Percentiles rank a stretch among this genome's conserved stretches.
Evolutionary conservation across 2,329 filamentous ascomycete species (phyloP).

Genomic region (Colletotrichum destructivum): DNA sequence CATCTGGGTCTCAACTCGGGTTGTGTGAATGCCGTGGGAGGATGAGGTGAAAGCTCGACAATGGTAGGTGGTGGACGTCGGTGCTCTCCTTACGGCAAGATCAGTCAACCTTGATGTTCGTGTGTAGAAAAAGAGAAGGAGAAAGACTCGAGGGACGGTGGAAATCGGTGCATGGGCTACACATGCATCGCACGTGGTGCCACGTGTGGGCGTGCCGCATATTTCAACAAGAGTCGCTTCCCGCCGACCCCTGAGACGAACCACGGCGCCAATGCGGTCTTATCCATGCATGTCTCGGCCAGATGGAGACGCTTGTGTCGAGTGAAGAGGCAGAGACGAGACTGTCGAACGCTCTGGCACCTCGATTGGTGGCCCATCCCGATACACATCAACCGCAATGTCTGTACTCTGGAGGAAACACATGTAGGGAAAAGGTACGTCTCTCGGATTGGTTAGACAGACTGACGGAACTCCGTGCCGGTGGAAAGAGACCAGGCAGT

Average conservation of each 20-base stretch:
- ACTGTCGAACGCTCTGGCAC: not conserved
- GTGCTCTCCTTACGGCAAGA: not conserved
- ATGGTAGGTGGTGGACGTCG: no score
- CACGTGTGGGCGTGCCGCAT: slow-evolving; percentile 1
- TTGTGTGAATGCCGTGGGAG: no score
- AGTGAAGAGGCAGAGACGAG: not conserved
- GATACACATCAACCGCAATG: not conserved
- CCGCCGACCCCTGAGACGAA: not conserved
- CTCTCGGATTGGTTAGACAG: not conserved
- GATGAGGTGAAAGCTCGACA: not conserved
- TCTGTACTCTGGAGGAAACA: not conserved
- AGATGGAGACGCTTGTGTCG: not conserved
- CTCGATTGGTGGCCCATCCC: not conserved
- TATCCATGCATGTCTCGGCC: slow-evolving; percentile 1
- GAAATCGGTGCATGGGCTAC: not conserved
- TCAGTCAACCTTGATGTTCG: not conserved
- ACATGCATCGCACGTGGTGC: slow-evolving; percentile 7
- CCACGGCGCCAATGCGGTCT: not conserved
- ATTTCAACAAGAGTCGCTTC: not conserved
- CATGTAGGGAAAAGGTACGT: no score
- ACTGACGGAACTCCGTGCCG: not conserved
- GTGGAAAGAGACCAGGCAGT: not conserved
- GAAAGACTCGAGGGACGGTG: not conserved
- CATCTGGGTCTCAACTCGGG: not conserved
- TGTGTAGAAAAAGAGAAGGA: not conserved